These are phyloP conservation scores for Pholiota conissans DNA, from an alignment of 768 basidiomycete species.

Conservation along the genomic window DNA sequence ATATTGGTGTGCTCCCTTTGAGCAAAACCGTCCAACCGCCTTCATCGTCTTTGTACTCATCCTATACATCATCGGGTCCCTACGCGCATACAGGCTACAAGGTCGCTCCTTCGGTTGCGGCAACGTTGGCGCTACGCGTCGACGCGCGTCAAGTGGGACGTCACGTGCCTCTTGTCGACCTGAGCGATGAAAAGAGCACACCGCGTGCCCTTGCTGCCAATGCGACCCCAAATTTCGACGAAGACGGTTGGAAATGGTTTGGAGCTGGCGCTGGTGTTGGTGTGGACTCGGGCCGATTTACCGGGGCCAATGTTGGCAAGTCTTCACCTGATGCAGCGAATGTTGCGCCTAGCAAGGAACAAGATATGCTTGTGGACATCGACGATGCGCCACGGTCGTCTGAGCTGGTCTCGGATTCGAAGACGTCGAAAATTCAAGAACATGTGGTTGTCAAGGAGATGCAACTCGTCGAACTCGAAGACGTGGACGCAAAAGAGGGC, in stretches of 20 bases:
- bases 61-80: not conserved
- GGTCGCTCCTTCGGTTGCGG: not conserved
- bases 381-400: not conserved
- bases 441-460: not conserved
- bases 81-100: not conserved
- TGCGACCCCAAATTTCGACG: not conserved
- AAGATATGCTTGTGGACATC: not conserved
- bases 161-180: conserved; percentile 18
- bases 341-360: not conserved
- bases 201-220: not conserved
- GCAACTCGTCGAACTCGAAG: not conserved
- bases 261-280: not conserved
- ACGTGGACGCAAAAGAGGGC: not conserved
- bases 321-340: not conserved
- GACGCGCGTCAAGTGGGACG: conserved; percentile 9
- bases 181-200: not conserved
- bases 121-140: not conserved
- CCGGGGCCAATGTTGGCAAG: too few species aligned
- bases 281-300: too few species aligned
- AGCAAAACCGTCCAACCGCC: not conserved
- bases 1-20: conserved; percentile 16
- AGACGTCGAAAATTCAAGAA: too few species aligned
- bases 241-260: conserved; percentile 18
- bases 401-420: not conserved
- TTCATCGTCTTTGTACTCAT: not conserved